phyloP scores from a whole-genome alignment of 306 rosid genomes.

The Sphenostylis stenocarpa region DNA sequence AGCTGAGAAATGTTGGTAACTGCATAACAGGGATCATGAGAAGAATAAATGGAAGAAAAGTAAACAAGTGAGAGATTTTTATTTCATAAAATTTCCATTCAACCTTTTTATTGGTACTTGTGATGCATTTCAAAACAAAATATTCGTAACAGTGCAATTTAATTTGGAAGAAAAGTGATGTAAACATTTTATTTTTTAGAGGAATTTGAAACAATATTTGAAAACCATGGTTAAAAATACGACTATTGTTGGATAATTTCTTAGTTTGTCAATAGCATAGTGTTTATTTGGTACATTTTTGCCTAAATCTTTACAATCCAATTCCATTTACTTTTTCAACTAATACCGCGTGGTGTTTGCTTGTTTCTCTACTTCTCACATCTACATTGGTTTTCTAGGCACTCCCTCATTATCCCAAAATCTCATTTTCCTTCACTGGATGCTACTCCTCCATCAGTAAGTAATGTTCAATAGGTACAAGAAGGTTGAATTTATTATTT shows the following conservation, averaged over 20 bases:
- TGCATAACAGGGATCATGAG: neutral
- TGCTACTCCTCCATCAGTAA: constrained; percentile 90
- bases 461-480: constrained; percentile 39
- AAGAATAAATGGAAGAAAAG: neutral
- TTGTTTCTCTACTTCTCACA: constrained; percentile 29
- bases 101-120: neutral
- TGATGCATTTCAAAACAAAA: neutral
- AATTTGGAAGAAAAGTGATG: neutral
- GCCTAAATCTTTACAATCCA: constrained; percentile 17
- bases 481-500: constrained; percentile 22
- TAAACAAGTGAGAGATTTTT: neutral
- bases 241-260: neutral
- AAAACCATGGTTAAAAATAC: neutral
- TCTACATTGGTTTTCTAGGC: constrained; percentile 56
- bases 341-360: constrained; percentile 5
- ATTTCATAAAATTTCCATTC: neutral
- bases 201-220: neutral
- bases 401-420: constrained; percentile 92
- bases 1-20: neutral
- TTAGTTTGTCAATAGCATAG: neutral
- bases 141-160: constrained; percentile 4
- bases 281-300: no score
- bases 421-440: constrained; percentile 81
- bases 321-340: neutral
- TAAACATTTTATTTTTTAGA: neutral